phyloP scores from a whole-genome alignment of 2,329 filamentous ascomycete genomes.

The Mycosphaerella sp. region DNA sequence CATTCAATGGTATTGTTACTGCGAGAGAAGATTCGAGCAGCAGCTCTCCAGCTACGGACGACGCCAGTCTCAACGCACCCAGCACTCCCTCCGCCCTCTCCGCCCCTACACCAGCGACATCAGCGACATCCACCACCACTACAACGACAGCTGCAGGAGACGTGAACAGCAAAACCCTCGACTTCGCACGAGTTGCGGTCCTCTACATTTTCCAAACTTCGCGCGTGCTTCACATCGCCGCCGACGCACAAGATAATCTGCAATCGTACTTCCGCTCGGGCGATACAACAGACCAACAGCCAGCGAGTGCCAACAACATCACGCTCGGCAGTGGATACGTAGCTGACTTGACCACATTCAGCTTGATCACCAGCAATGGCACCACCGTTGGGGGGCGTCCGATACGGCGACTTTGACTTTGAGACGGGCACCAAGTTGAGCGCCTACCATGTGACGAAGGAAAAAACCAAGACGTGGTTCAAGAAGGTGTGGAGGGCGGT shows the following conservation, averaged over 20 bases:
- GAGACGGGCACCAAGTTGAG: no score
- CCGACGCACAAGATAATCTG: conserved; percentile 40
- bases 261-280: conserved; percentile 32
- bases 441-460: no score
- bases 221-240: conserved; percentile 36
- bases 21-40: conserved; percentile 13
- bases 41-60: conserved; percentile 21
- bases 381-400: not conserved
- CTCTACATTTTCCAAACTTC: conserved; percentile 42
- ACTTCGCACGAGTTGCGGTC: conserved; percentile 43
- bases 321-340: not conserved
- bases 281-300: not conserved
- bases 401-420: not conserved
- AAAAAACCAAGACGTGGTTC: no score
- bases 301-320: not conserved
- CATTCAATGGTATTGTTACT: not conserved
- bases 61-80: conserved; percentile 30
- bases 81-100: conserved; percentile 11
- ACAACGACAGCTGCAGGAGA: no score
- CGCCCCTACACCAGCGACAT: not conserved
- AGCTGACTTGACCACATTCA: not conserved
- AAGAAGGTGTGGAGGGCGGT: no score
- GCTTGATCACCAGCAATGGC: not conserved
- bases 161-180: conserved; percentile 20
- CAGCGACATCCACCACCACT: conserved; percentile 8